Evolutionary conservation across 148 eudicot species (phyloP).

Genomic region (Nepenthes mirabilis): DNA sequence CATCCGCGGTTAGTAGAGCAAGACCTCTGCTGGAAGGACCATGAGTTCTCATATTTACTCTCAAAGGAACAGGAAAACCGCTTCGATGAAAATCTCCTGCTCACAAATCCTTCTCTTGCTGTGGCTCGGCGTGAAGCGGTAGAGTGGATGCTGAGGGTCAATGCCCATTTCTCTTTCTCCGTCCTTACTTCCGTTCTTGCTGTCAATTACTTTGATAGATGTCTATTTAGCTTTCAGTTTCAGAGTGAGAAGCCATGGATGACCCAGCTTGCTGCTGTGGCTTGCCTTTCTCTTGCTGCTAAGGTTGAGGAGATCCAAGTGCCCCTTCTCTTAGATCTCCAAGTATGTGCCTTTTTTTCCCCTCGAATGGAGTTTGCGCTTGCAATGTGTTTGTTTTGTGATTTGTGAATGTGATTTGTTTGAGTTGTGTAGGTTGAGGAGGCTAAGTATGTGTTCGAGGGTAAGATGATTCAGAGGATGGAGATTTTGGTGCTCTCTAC

Average conservation of each 20-base stretch:
- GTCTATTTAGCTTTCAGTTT: constrained; percentile 23
- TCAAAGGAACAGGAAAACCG: constrained; percentile 22
- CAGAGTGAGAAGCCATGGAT: constrained; percentile 41
- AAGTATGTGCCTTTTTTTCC: constrained; percentile 21
- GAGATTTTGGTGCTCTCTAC: constrained; percentile 56
- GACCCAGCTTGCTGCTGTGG: constrained; percentile 41
- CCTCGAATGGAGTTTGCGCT: not conserved
- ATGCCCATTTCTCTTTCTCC: constrained; percentile 25
- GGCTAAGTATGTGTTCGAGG: constrained; percentile 39
- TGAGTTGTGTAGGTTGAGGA: constrained; percentile 41
- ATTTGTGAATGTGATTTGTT: not conserved
- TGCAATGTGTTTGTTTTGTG: not conserved
- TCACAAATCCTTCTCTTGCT: constrained; percentile 4
- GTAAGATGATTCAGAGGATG: constrained; percentile 62
- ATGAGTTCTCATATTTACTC: constrained; percentile 29
- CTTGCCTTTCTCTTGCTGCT: constrained; percentile 58
- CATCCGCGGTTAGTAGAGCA: constrained; percentile 8
- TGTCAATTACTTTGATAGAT: constrained; percentile 43
- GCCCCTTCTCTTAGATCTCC: constrained; percentile 45
- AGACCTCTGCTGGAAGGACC: constrained; percentile 40
- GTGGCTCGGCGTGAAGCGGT: constrained; percentile 20
- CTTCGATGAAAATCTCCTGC: not conserved
- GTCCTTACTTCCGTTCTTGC: constrained; percentile 33
- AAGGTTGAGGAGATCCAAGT: constrained; percentile 58
- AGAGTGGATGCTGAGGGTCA: constrained; percentile 25